phyloP scores from a whole-genome alignment of 139 green algal species.

The Chlorella sp. region DNA sequence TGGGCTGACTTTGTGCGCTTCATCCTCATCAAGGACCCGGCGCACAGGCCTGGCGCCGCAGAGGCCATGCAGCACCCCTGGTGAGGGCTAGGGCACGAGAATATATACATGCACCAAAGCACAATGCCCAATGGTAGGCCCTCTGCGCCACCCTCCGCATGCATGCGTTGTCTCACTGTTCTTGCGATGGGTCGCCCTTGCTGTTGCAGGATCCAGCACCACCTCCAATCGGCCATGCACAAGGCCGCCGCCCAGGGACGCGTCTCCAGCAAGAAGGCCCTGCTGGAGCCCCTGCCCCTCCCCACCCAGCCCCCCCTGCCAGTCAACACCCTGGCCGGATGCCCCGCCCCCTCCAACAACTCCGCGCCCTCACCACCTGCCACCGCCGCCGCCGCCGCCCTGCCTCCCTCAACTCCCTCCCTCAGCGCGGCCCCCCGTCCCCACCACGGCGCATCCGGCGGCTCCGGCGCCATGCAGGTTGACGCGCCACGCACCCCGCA shows the following conservation, averaged over 20 bases:
- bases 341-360: background rate
- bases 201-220: background rate
- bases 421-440: background rate
- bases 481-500: background rate
- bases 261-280: background rate
- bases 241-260: background rate
- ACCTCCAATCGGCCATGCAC: background rate
- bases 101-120: background rate
- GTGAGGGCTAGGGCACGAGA: conserved; percentile 5
- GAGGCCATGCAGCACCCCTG: conserved; percentile 68
- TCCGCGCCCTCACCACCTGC: background rate
- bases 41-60: conserved; percentile 43
- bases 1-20: conserved; percentile 46
- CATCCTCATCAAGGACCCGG: conserved; percentile 61
- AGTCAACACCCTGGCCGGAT: background rate
- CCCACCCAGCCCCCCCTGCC: background rate
- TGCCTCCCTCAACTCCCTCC: background rate
- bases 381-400: too few species aligned
- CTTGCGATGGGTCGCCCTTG: background rate
- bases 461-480: background rate
- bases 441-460: background rate
- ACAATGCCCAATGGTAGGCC: background rate
- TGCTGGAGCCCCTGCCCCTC: background rate
- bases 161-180: background rate
- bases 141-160: background rate